Percentiles rank a stretch among this genome's conserved stretches.
Conservation (phyloP, 2,329 filamentous ascomycete species). For the Daldinia sp. region DNA sequence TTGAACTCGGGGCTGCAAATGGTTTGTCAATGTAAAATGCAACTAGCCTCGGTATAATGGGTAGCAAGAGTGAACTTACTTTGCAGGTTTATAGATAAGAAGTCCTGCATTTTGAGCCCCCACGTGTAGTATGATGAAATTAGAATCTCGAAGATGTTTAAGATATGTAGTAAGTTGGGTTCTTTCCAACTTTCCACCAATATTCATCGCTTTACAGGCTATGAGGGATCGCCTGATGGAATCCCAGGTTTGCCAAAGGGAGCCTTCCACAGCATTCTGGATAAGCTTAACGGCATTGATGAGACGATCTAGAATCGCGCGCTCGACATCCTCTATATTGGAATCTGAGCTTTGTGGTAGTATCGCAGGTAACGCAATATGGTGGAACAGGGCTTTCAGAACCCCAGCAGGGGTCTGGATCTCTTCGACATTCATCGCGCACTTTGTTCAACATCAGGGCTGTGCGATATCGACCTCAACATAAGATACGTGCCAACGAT, state of each 20-base stretch:
- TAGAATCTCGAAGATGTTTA: constrained; percentile 25
- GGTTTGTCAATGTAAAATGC: constrained; percentile 2
- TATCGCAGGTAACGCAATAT: constrained; percentile 42
- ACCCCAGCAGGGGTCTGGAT: constrained; percentile 18
- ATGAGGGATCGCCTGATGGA: constrained; percentile 32
- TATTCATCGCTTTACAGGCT: constrained; percentile 33
- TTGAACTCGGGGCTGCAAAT: constrained; percentile 22
- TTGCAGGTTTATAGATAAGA: constrained; percentile 31
- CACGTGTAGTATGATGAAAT: constrained; percentile 42
- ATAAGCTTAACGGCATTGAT: constrained; percentile 33
- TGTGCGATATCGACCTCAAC: not conserved
- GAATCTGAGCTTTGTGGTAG: constrained; percentile 38
- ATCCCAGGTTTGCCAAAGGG: constrained; percentile 30
- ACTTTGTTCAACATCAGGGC: not conserved
- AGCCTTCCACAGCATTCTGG: constrained; percentile 21
- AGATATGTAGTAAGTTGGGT: constrained; percentile 33
- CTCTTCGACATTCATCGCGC: constrained; percentile 20
- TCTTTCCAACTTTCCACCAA: constrained; percentile 40
- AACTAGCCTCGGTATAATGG: not conserved
- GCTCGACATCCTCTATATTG: constrained; percentile 32
- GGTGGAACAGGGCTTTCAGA: constrained; percentile 40
- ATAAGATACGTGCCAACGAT: no score
- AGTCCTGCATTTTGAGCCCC: constrained; percentile 44
- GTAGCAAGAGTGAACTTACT: constrained; percentile 30
- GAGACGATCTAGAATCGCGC: constrained; percentile 35